A percentile compares a stretch with the other conserved stretches of the same genome.
These are phyloP conservation scores for Cornus florida DNA, from an alignment of 148 eudicot genomes.

Conservation along the genomic window DNA sequence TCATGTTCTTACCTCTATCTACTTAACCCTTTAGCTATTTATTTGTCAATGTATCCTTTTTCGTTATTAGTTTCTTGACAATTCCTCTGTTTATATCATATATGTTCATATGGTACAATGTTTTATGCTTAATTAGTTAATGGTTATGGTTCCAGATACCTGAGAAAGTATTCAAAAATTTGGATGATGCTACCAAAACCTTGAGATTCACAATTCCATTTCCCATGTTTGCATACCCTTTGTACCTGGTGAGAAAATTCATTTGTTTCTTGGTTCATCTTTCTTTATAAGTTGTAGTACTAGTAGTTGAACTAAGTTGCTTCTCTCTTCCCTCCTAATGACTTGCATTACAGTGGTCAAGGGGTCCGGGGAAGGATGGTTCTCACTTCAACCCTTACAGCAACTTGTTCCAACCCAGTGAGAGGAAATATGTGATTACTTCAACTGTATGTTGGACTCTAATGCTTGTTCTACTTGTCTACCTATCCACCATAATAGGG, in stretches of 20 bases:
- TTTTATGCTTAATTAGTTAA: too few relatives aligned
- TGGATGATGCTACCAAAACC: slow-evolving; percentile 39
- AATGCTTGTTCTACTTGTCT: slow-evolving; percentile 40
- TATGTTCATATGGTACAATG: not conserved
- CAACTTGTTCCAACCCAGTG: slow-evolving; percentile 39
- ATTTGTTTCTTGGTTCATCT: not conserved
- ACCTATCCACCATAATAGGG: slow-evolving; percentile 30
- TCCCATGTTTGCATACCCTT: slow-evolving; percentile 46
- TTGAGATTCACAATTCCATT: slow-evolving; percentile 51
- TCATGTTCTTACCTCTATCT: not conserved
- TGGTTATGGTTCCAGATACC: slow-evolving; percentile 28
- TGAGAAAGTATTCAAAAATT: slow-evolving; percentile 40
- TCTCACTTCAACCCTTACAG: slow-evolving; percentile 60
- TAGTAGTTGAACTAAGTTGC: not conserved
- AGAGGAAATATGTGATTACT: slow-evolving; percentile 36
- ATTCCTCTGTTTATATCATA: not conserved
- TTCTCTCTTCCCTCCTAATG: not conserved
- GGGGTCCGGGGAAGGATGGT: slow-evolving; percentile 54
- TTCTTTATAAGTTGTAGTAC: not conserved
- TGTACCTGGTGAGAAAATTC: slow-evolving; percentile 36
- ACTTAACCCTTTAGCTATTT: not conserved
- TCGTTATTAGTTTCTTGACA: not conserved
- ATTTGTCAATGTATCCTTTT: not conserved
- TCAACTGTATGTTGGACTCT: slow-evolving; percentile 49
- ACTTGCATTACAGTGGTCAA: slow-evolving; percentile 31